A percentile compares a stretch with the other conserved stretches of the same genome.
Evolutionary conservation across 2,329 filamentous ascomycete species (phyloP).

Genomic region (Pseudogymnoascus sp.): DNA sequence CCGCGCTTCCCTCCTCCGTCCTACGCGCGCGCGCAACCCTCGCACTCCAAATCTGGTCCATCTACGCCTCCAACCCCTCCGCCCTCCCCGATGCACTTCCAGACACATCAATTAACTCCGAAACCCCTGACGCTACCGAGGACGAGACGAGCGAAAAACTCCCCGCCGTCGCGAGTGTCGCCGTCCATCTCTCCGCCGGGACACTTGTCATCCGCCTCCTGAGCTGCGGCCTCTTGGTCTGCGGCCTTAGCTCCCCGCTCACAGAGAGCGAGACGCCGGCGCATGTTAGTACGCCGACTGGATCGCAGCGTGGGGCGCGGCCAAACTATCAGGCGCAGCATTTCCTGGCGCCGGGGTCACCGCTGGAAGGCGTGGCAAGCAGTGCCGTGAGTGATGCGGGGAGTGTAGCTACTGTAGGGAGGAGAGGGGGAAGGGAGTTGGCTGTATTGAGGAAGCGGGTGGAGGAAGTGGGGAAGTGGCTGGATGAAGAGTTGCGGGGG

Average conservation of each 20-base stretch:
- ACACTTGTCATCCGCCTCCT: slow-evolving; percentile 50
- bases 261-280: not conserved
- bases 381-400: slow-evolving; percentile 26
- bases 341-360: slow-evolving; percentile 18
- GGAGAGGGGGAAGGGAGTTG: slow-evolving; percentile 34
- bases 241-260: slow-evolving; percentile 44
- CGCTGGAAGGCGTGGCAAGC: slow-evolving; percentile 17
- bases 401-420: slow-evolving; percentile 28
- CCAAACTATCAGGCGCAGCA: slow-evolving; percentile 3
- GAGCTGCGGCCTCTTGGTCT: slow-evolving; percentile 51
- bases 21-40: slow-evolving; percentile 57
- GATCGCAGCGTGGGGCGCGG: not conserved
- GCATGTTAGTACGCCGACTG: not conserved
- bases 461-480: slow-evolving; percentile 49
- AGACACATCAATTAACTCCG: slow-evolving; percentile 20
- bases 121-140: slow-evolving; percentile 19
- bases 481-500: slow-evolving; percentile 50
- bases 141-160: slow-evolving; percentile 18
- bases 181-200: slow-evolving; percentile 46
- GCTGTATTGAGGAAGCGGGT: slow-evolving; percentile 46
- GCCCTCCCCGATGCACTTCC: slow-evolving; percentile 35
- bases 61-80: slow-evolving; percentile 40
- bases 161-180: slow-evolving; percentile 18
- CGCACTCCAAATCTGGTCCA: slow-evolving; percentile 51
- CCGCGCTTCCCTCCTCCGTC: slow-evolving; percentile 43